Conservation (phyloP, 1,284 basidiomycete genomes). For the Cutaneotrichosporon arboriforme region DNA sequence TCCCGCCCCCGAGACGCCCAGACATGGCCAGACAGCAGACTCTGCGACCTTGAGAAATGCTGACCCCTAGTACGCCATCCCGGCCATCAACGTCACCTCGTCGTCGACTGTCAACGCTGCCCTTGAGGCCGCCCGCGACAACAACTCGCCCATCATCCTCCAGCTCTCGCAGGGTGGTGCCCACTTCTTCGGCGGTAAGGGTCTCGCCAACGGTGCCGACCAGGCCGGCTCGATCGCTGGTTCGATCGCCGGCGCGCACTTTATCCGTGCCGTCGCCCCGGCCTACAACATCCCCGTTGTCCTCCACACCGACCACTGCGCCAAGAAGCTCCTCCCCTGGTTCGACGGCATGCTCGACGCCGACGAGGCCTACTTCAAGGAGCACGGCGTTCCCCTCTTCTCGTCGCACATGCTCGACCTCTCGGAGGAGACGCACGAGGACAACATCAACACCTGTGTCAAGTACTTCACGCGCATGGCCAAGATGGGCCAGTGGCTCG, state of each 20-base stretch:
- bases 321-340: constrained; percentile 97
- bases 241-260: constrained; percentile 86
- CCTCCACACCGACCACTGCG: constrained; percentile 98
- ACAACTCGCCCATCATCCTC: constrained; percentile 96
- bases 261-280: constrained; percentile 83
- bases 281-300: constrained; percentile 91
- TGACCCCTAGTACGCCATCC: constrained; percentile 21
- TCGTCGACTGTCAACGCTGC: constrained; percentile 80
- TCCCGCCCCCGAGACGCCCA: no score
- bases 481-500: constrained; percentile 89
- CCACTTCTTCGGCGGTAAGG: constrained; percentile 96
- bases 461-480: constrained; percentile 97
- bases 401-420: constrained; percentile 98
- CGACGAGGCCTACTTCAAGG: constrained; percentile 88
- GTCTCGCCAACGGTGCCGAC: constrained; percentile 71
- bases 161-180: constrained; percentile 96
- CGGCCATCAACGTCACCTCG: constrained; percentile 64
- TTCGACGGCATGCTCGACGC: constrained; percentile 98
- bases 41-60: not conserved
- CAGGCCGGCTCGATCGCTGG: constrained; percentile 95
- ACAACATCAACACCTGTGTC: constrained; percentile 91
- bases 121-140: constrained; percentile 82
- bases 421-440: constrained; percentile 94
- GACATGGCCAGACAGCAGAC: not conserved
- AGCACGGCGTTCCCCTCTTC: constrained; percentile 74